Evolutionary conservation across 2,329 filamentous ascomycete species (phyloP).

Genomic region (Lachnellula suecica): DNA sequence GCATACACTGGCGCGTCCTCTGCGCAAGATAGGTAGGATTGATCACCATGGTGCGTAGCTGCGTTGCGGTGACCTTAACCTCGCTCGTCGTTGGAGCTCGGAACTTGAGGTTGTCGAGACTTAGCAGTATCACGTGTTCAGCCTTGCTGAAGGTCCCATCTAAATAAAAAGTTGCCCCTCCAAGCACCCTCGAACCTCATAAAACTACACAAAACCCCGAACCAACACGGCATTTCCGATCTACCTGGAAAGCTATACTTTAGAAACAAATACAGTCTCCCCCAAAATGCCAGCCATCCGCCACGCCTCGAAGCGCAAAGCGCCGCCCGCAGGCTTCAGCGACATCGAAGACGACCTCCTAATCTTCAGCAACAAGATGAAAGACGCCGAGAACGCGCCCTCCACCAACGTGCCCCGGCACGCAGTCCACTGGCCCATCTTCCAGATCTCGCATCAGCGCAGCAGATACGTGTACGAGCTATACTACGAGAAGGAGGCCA

Average conservation of each 20-base stretch:
- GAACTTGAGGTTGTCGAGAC: conserved; percentile 19
- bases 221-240: neutral
- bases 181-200: too few species aligned
- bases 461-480: conserved; percentile 93
- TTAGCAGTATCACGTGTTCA: too few species aligned
- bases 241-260: neutral
- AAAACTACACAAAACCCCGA: neutral
- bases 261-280: neutral
- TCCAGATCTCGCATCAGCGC: conserved; percentile 94
- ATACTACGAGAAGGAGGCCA: conserved; percentile 97
- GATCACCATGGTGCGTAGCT: conserved; percentile 68
- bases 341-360: conserved; percentile 86
- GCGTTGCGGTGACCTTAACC: conserved; percentile 6
- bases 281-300: conserved; percentile 72
- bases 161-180: conserved; percentile 1
- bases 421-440: conserved; percentile 94
- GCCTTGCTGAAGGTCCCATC: conserved; percentile 22
- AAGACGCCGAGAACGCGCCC: conserved; percentile 89
- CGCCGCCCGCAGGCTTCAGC: conserved; percentile 81
- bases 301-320: conserved; percentile 73
- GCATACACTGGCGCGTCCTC: conserved; percentile 75
- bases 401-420: conserved; percentile 78
- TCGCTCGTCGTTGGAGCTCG: conserved; percentile 12
- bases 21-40: conserved; percentile 90
- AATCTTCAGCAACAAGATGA: conserved; percentile 88